Evolutionary conservation across 495 filamentous ascomycete genomes (phyloP).

Genomic region (Margaritispora aquatica): DNA sequence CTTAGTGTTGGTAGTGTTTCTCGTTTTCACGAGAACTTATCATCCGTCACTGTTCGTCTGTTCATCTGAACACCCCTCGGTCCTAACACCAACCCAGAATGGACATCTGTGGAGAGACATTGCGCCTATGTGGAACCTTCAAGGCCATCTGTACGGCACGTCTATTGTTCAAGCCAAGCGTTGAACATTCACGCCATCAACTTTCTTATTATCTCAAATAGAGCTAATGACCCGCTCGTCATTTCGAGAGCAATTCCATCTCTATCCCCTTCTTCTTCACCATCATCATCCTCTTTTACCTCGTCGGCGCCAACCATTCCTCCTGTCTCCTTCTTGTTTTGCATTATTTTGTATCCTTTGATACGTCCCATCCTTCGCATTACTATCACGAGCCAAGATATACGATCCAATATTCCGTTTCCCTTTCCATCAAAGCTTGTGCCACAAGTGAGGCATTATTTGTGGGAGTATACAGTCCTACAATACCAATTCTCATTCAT

Average conservation of each 20-base stretch:
- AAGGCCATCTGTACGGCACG: neutral
- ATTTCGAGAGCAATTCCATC: neutral
- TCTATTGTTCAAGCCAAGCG: neutral
- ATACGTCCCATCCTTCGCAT: constrained; percentile 16
- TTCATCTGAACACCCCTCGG: neutral
- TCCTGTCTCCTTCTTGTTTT: neutral
- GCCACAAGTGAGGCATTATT: neutral
- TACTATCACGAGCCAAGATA: neutral
- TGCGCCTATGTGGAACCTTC: neutral
- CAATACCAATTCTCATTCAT: neutral
- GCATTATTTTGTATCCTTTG: constrained; percentile 5
- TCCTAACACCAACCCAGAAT: neutral
- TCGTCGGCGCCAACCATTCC: neutral
- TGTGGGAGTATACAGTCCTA: neutral
- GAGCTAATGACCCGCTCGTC: neutral
- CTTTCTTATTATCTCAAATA: neutral
- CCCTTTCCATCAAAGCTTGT: neutral
- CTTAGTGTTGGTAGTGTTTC: neutral
- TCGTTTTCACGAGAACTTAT: no score
- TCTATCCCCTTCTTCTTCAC: neutral
- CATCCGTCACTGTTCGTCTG: neutral
- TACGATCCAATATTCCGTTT: neutral
- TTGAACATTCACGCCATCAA: neutral
- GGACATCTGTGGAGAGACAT: neutral
- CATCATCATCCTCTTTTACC: neutral